Evolutionary conservation across 768 basidiomycete genomes (phyloP).

Genomic region (Exidia glandulosa): DNA sequence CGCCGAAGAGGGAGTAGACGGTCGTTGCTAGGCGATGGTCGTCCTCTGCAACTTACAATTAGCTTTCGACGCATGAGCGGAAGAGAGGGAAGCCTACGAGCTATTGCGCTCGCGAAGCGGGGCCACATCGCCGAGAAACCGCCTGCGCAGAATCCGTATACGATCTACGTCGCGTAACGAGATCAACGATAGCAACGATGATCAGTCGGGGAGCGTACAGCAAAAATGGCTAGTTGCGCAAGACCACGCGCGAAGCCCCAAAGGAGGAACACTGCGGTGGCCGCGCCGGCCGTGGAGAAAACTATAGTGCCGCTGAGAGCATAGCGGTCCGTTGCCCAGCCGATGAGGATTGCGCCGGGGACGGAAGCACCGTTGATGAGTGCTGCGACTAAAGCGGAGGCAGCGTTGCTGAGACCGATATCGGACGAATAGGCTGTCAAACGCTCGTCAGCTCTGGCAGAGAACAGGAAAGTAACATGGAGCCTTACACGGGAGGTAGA

Average conservation of each 20-base stretch:
- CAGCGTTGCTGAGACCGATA: neutral
- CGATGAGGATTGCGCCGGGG: neutral
- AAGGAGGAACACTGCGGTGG: neutral
- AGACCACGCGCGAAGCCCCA: neutral
- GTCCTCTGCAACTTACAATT: neutral
- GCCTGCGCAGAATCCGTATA: neutral
- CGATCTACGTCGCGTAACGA: neutral
- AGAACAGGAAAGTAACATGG: neutral
- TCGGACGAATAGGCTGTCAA: neutral
- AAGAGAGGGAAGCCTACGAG: neutral
- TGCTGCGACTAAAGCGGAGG: neutral
- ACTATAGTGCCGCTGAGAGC: neutral
- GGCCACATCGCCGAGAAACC: neutral
- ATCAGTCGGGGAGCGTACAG: neutral
- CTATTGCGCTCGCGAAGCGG: neutral
- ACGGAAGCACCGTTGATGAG: neutral
- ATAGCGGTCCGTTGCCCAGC: neutral
- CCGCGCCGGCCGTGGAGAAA: neutral
- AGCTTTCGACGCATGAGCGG: too few relatives aligned
- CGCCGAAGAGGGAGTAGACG: neutral
- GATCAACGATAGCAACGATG: neutral
- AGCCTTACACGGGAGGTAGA: neutral
- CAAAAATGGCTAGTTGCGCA: neutral
- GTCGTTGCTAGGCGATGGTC: neutral
- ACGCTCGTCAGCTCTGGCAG: neutral